Evolutionary conservation across 495 filamentous ascomycete species (phyloP), one percentile per base, ranked within the genome.

Genomic region (Lindgomyces ingoldianus): DNA sequence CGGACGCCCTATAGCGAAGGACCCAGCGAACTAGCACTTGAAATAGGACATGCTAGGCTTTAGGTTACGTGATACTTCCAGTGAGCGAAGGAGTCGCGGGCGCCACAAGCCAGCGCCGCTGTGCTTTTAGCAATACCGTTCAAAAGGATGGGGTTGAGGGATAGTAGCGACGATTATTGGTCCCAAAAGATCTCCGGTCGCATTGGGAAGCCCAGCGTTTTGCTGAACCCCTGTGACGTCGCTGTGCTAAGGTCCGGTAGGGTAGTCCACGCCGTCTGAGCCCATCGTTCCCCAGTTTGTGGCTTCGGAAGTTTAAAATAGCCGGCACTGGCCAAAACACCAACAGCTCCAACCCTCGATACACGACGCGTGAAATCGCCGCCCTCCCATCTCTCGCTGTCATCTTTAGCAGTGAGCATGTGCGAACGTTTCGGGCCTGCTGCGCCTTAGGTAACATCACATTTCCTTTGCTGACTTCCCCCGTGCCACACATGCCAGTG

Each of bases 301-400:
- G 26, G 26, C 2, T 16, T 33, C 18, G 26, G 51, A 24, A 54
- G 27, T 10, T 65, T 47, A 53, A 52, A 60, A 60, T 48, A 54
- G 25, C 54, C 62, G 55, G 39, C 24, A 25, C 33, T 39, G 49
- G 46, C 55, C 62, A 58, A 64, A 65, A 52, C 62, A 53, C 62
- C 62, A 65, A 33, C 55, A 30, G 62, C 55, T 39, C 62, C 54
- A 59, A 44, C 2, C 36, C 16, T 29, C 39, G 19, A 25, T 27
- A 2, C 8, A 21, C 8, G 19, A 25, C 21, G 42, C 48, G 19
- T 24, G 18, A 24, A 3, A 18, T 27, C 47, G 3, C n/a, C 29
- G 27, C 21, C 18, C 44, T 46, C 25, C 21, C 33, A 39, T 39
- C 6, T 39, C 12, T 4, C 25, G 42, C 21, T 8, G 8, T 25